Evolutionary conservation across 441 rosid genomes (phyloP).

Genomic region (Codiaeum variegatum): DNA sequence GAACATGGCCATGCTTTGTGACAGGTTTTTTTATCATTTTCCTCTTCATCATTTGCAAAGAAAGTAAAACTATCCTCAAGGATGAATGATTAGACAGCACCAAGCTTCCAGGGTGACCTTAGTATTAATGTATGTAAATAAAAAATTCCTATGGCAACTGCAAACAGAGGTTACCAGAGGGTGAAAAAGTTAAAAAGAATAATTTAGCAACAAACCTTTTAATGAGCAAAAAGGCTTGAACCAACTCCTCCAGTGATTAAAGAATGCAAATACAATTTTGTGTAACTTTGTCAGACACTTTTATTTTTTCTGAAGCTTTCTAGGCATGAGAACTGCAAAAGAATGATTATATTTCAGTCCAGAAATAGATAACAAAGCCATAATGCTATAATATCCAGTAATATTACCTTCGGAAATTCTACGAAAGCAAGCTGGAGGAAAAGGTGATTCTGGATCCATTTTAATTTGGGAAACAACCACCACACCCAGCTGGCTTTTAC

Average conservation of each 20-base stretch:
- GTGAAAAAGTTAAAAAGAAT: neutral
- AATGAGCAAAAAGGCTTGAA: neutral
- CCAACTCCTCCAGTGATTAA: neutral
- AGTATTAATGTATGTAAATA: neutral
- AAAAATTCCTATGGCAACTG: neutral
- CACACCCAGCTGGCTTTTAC: conserved; percentile 45
- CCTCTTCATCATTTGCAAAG: neutral
- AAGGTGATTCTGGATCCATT: conserved; percentile 41
- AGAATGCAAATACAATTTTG: neutral
- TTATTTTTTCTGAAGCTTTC: conserved; percentile 38
- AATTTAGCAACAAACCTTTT: conserved; percentile 10
- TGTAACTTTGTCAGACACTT: conserved; percentile 8
- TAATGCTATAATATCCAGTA: neutral
- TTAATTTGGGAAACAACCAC: conserved; percentile 46
- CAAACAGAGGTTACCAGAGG: neutral
- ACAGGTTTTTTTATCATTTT: neutral
- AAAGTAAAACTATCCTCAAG: neutral
- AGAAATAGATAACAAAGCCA: conserved; percentile 5
- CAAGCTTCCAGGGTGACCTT: neutral
- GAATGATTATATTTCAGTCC: conserved; percentile 13
- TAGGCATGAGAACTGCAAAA: conserved; percentile 58
- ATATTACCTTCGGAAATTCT: conserved; percentile 50
- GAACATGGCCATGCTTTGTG: neutral
- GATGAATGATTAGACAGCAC: neutral
- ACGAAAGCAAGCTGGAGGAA: conserved; percentile 46